Percentiles rank a stretch among this genome's conserved stretches.
These are phyloP conservation scores for Penicillium tannophilum DNA, from an alignment of 495 filamentous ascomycete species.

Conservation along the genomic window DNA sequence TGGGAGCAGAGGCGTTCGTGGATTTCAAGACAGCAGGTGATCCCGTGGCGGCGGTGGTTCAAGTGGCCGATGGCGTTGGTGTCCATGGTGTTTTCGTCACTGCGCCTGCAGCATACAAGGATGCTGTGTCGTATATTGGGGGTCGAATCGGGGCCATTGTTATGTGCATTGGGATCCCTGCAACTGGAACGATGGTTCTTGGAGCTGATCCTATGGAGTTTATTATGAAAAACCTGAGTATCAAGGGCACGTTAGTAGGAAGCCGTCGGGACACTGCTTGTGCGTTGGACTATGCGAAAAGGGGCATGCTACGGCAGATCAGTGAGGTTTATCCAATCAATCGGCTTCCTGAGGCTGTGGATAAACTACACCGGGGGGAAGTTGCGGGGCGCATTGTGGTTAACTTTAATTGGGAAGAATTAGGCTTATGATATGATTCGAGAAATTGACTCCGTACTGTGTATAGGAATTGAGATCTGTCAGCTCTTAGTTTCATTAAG, in stretches of 20 bases:
- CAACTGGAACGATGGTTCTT: slow-evolving; percentile 32
- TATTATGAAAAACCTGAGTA: slow-evolving; percentile 44
- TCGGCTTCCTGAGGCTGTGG: slow-evolving; percentile 41
- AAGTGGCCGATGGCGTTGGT: slow-evolving; percentile 47
- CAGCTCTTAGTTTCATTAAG: too few relatives aligned
- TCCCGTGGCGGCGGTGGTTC: slow-evolving; percentile 38
- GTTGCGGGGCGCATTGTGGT: slow-evolving; percentile 54
- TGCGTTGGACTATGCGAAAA: slow-evolving; percentile 49
- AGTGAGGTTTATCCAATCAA: slow-evolving; percentile 44
- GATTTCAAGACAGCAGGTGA: slow-evolving; percentile 46
- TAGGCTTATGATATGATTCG: neutral
- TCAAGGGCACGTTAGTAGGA: slow-evolving; percentile 51
- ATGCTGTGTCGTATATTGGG: slow-evolving; percentile 39
- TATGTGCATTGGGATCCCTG: slow-evolving; percentile 49
- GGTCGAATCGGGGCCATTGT: slow-evolving; percentile 43
- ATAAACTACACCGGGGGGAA: slow-evolving; percentile 41
- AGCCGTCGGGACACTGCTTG: slow-evolving; percentile 47
- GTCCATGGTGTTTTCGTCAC: slow-evolving; percentile 55
- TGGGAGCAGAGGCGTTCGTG: slow-evolving; percentile 56
- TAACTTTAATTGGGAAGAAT: slow-evolving; percentile 46
- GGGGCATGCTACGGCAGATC: slow-evolving; percentile 45
- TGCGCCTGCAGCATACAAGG: slow-evolving; percentile 49
- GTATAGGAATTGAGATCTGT: too few relatives aligned
- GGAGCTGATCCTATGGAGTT: slow-evolving; percentile 46
- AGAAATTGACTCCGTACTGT: too few relatives aligned